Conservation (phyloP, 2,329 filamentous ascomycete species). For the Aspergillus unguis region DNA sequence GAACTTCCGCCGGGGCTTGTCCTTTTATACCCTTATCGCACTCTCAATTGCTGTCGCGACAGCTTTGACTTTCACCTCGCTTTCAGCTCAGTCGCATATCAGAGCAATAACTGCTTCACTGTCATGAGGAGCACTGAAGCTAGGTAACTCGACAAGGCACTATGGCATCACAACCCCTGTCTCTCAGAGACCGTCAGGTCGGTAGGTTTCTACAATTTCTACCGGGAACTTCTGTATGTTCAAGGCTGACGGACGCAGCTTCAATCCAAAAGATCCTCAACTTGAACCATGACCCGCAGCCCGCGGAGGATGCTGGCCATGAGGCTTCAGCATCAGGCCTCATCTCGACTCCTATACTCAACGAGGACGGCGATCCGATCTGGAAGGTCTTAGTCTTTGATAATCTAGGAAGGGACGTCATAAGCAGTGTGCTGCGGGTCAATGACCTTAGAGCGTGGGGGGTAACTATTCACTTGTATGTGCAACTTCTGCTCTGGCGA, state of each 20-base stretch:
- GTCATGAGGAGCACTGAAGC: conserved; percentile 20
- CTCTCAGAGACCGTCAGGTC: conserved; percentile 69
- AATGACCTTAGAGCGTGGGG: conserved; percentile 90
- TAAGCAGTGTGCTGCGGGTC: conserved; percentile 91
- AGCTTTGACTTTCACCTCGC: neutral
- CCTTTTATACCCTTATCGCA: neutral
- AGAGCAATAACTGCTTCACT: conserved; percentile 5
- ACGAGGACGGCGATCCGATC: conserved; percentile 84
- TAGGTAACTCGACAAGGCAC: conserved; percentile 23
- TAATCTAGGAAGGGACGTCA: conserved; percentile 85
- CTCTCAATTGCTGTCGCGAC: no score
- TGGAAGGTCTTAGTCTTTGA: conserved; percentile 99
- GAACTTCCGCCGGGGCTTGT: neutral
- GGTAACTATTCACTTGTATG: conserved; percentile 92
- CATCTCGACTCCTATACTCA: conserved; percentile 72
- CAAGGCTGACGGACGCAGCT: conserved; percentile 50
- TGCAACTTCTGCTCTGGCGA: conserved; percentile 13
- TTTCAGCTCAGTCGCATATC: conserved; percentile 1
- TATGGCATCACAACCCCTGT: conserved; percentile 57
- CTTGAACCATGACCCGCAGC: conserved; percentile 69
- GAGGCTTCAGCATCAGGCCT: conserved; percentile 62
- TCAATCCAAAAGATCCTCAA: conserved; percentile 96
- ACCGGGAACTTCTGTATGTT: neutral
- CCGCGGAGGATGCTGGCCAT: conserved; percentile 55
- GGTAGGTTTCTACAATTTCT: conserved; percentile 47